phyloP scores from a whole-genome alignment of 495 filamentous ascomycete species.

The Penicillium angulare region DNA sequence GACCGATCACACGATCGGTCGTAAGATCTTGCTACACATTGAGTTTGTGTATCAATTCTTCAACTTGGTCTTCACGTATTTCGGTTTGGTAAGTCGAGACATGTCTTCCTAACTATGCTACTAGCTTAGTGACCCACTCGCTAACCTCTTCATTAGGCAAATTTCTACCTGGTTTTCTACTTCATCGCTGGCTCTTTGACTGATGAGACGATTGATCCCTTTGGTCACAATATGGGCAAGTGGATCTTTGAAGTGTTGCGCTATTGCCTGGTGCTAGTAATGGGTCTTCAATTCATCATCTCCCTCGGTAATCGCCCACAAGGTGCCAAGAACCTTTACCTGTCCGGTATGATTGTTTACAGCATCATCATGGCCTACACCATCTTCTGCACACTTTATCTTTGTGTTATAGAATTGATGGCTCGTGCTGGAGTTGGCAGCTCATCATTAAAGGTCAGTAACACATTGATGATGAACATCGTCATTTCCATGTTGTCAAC shows the following conservation, averaged over 20 bases:
- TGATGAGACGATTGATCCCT: slow-evolving; percentile 79
- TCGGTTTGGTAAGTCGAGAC: slow-evolving; percentile 76
- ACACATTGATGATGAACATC: slow-evolving; percentile 91
- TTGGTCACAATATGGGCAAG: slow-evolving; percentile 77
- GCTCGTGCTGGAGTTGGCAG: slow-evolving; percentile 41
- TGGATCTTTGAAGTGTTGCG: slow-evolving; percentile 85
- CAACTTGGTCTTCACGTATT: slow-evolving; percentile 90
- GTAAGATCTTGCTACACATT: slow-evolving; percentile 90
- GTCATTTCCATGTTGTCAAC: slow-evolving; percentile 88
- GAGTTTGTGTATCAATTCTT: slow-evolving; percentile 96
- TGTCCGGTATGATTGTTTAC: slow-evolving; percentile 83
- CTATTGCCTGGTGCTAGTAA: slow-evolving; percentile 81
- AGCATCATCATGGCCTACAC: slow-evolving; percentile 95
- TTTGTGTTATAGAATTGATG: slow-evolving; percentile 77
- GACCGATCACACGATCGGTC: slow-evolving; percentile 85
- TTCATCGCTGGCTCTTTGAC: slow-evolving; percentile 95
- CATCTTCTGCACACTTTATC: slow-evolving; percentile 80
- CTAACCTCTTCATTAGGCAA: slow-evolving; percentile 60
- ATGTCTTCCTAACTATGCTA: no score
- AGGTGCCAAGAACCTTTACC: slow-evolving; percentile 87
- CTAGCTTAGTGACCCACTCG: no score
- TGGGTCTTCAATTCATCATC: slow-evolving; percentile 93
- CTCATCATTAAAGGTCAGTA: slow-evolving; percentile 58
- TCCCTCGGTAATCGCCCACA: slow-evolving; percentile 98
- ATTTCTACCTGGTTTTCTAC: slow-evolving; percentile 98